Base-by-base conservation (phyloP, 345 rosid species). In the Hibiscus trionum region DNA sequence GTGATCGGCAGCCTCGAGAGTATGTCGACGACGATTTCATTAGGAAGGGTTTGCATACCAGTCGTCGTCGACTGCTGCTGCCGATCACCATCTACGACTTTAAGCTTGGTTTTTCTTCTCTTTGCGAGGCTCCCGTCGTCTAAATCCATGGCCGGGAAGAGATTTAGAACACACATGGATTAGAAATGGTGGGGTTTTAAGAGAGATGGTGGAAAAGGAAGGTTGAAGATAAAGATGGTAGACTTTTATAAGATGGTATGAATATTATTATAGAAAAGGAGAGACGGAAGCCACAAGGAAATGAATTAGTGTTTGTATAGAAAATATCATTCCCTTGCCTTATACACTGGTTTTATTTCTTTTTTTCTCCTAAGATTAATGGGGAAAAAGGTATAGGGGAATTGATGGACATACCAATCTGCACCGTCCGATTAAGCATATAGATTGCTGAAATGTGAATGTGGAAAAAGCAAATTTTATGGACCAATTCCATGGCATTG, bases 1-100 rank as follows among this genome's bases (percentile, higher is more conserved):
- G 91, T 80, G 61, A 84, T 76, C 1, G 97, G 90, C 15, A 91
- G 81, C 69, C 89, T 85, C 16, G 86, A 86, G 8, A 91, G 84
- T 69, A 91, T 89, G 65, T 88, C 91, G 6, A 82, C 31, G 11
- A 82, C 24, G 59, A 91, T 82, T 57, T 91, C 97, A n/a, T 67
- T 67, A 0, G 97, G 97, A 29, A 89, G 88, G 64, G 55, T 52
- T 37, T 89, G 90, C 75, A 89, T 68, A 42, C 77, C 76, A 1
- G 75, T 77, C 16, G 8, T 21, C 24, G 24, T 53, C 26, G 7
- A 4, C 52, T 11, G 16, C 52, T 1, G 58, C 11, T 63, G 69
- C 14, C 24, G 52, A 47, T 47, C 49, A 5, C 27, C 74, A 35
- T 62, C 61, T 31, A 72, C 67, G 26, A 72, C 61, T 27, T 66